Evolutionary conservation across 2,329 filamentous ascomycete species (phyloP), one percentile per base, ranked within the genome.

Genomic region (Venturia carpophila): DNA sequence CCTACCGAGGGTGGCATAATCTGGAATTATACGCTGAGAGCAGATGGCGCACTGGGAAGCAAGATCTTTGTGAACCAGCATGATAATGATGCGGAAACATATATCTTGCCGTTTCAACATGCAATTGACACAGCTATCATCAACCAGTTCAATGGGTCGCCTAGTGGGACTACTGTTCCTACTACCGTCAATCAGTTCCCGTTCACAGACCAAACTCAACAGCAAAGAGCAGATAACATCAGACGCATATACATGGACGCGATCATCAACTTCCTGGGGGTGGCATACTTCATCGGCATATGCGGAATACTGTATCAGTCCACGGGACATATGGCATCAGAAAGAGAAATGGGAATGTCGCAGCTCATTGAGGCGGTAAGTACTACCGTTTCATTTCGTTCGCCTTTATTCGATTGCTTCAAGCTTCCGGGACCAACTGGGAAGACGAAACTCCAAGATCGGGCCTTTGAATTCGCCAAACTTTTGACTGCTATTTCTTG

Each of bases 11-110:
- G 30, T 30, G 58, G 41, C 11, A 90, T 90, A 11, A 75, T 83
- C 56, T 96, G 92, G 92, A 95, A 94, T 75, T 97, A 96, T 72
- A 92, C 90, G 0, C 80, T 96, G 34, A 82, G 90, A 65, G 86
- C 86, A 2, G 92, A 96, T 72, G 87, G 87, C 43, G 80, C 85
- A 0, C 80, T 96, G 66, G 87, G 87, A 24, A 73, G 76, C 9
- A 83, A 82, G 13, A 63, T 95, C 67, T 81, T 87, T 68, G 83
- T 88, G 39, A 79, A 86, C 42, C 79, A 79, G n/a, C 75, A 80
- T 56, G 80, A 82, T 68, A 96, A 96, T 71, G 88, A 91, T 73
- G 85, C 84, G 60, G 82, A 96, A 74, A 79, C 93, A 24, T 96
- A 92, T 70, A 76, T 89, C 47, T 78, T 95, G 21, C 92, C 92